Percentiles rank a stretch among this genome's conserved stretches.
Conservation (phyloP, 805 yeast genomes). For the Starmerella scarabaei region DNA sequence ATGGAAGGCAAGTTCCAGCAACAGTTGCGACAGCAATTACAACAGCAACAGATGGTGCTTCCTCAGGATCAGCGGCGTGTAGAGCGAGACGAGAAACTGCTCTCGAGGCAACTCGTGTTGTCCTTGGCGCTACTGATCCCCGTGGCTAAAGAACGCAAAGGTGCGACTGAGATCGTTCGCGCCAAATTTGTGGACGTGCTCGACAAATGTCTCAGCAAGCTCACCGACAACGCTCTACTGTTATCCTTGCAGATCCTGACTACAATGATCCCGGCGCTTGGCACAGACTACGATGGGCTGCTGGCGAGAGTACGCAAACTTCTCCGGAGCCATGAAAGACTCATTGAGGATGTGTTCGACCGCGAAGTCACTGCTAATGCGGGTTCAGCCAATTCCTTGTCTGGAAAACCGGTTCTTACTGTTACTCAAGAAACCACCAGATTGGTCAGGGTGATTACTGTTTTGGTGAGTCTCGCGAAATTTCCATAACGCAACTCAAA, state of each 20-base stretch:
- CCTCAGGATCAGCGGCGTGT: not conserved
- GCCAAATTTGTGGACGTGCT: conserved; percentile 57
- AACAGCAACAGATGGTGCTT: too few relatives aligned
- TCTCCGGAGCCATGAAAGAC: conserved; percentile 35
- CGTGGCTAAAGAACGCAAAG: conserved; percentile 61
- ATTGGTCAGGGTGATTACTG: not conserved
- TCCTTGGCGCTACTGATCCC: conserved; percentile 56
- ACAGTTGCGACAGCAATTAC: too few relatives aligned
- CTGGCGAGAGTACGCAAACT: conserved; percentile 41
- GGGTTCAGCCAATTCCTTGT: not conserved
- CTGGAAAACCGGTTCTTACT: not conserved
- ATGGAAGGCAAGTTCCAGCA: conserved; percentile 21
- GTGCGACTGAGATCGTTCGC: conserved; percentile 66
- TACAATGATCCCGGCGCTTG: conserved; percentile 59
- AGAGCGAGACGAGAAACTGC: not conserved
- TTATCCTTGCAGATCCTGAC: conserved; percentile 63
- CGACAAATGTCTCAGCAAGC: conserved; percentile 41
- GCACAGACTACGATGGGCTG: conserved; percentile 56
- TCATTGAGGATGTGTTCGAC: conserved; percentile 1
- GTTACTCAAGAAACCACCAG: not conserved
- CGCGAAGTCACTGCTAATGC: conserved; percentile 3
- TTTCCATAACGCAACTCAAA: not conserved
- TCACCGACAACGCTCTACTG: conserved; percentile 49
- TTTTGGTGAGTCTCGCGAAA: not conserved
- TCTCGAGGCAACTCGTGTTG: not conserved